Evolutionary conservation across 164 flowering plant species (phyloP).

Genomic region (Liriodendron chinense): DNA sequence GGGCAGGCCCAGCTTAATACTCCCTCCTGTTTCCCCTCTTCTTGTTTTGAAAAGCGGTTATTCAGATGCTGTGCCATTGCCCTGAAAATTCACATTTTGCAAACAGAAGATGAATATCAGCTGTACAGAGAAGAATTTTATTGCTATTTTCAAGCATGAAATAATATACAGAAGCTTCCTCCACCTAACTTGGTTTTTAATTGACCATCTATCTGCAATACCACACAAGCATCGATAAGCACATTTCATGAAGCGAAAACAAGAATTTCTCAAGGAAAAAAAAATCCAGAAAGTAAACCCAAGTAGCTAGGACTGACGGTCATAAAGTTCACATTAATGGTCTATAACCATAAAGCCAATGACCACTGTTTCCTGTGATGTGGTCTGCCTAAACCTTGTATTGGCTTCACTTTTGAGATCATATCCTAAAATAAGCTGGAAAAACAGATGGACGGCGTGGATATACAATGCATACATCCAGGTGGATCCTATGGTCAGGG

Average conservation of each 20-base stretch:
- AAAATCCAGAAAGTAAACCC: background rate
- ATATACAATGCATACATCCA: too few species aligned
- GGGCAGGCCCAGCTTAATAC: slow-evolving; percentile 33
- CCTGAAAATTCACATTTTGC: slow-evolving; percentile 32
- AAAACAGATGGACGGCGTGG: too few species aligned
- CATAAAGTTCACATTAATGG: too few species aligned
- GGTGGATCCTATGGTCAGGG: too few species aligned
- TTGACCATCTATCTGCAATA: slow-evolving; percentile 53
- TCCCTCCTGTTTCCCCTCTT: slow-evolving; percentile 27
- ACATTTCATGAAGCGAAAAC: background rate
- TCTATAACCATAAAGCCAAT: too few species aligned
- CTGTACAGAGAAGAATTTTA: background rate
- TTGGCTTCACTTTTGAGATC: too few species aligned
- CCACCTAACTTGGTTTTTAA: slow-evolving; percentile 51
- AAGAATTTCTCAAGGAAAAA: background rate
- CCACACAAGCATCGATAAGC: slow-evolving; percentile 15
- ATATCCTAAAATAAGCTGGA: too few species aligned
- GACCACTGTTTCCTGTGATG: too few species aligned
- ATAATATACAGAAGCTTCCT: background rate
- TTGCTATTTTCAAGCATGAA: background rate
- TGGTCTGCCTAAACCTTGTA: too few species aligned
- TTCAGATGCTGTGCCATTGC: slow-evolving; percentile 41
- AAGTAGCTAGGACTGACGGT: background rate
- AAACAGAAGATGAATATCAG: too few species aligned
- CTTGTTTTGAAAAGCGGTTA: slow-evolving; percentile 23